Conservation (phyloP, 2,329 filamentous ascomycete genomes). For the Neonectria neomacrospora region DNA sequence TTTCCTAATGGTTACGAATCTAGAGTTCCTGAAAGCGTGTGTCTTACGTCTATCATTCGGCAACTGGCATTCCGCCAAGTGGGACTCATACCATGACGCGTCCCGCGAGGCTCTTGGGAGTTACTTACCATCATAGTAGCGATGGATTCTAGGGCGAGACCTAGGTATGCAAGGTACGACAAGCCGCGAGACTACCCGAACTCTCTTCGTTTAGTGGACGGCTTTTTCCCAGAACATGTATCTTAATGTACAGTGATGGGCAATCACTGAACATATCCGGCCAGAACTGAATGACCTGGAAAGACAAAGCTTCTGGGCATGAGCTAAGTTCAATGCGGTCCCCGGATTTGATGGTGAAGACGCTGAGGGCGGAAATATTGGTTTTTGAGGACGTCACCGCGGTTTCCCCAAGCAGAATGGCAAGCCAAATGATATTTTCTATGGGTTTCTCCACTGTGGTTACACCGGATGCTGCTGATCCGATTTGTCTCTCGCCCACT, state of each 20-base stretch:
- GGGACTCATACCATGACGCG: not conserved
- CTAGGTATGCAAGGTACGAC: no score
- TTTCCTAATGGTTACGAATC: not conserved
- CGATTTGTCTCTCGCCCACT: not conserved
- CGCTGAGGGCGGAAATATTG: not conserved
- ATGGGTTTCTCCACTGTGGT: not conserved
- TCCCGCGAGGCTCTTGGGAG: not conserved
- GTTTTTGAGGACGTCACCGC: not conserved
- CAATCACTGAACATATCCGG: not conserved
- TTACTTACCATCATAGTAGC: not conserved
- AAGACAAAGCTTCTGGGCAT: not conserved
- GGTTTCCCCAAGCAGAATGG: not conserved
- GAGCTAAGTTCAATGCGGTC: not conserved
- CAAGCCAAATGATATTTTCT: not conserved
- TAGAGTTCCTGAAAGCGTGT: not conserved
- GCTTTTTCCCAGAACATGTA: not conserved
- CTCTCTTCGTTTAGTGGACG: not conserved
- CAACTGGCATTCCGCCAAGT: not conserved
- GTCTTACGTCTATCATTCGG: not conserved
- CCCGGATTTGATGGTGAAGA: no score
- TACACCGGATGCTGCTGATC: not conserved
- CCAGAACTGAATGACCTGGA: no score
- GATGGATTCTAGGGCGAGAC: no score
- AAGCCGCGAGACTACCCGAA: not conserved
- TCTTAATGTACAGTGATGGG: not conserved